Evolutionary conservation across 2,329 filamentous ascomycete genomes (phyloP), one percentile per base, ranked within the genome.

Genomic region (Beauveria pseudobassiana): DNA sequence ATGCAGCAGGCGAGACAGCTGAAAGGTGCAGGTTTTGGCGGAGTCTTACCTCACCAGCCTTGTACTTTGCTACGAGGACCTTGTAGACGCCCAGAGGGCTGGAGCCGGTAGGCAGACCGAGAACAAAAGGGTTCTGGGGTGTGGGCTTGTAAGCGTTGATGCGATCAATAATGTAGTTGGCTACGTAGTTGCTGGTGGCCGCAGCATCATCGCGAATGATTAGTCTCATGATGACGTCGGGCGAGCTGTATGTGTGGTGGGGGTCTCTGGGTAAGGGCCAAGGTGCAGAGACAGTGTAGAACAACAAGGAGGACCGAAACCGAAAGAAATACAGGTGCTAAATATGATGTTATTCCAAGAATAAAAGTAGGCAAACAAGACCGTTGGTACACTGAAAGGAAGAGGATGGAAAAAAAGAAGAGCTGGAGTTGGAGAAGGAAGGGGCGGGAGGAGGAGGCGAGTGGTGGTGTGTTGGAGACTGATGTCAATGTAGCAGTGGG

Each of bases 61-160:
- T 89, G 78, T 87, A 86, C 70, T 82, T 83, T 68, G 83, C 76
- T 54, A 95, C 90, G 28, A 96, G 82, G 67, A 87, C 82, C 72
- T 86, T 85, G 78, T 96, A 96, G 66, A 95, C 86, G 57, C 84
- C 81, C 64, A 92, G 83, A 2, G 91, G 91, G 65, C 88, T 93
- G 69, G 89, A 92, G 59, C 91, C 91, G 1, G 91, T 96, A 10
- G 91, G 91, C 53, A 96, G 80, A 63, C 91, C 91, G 52, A 96
- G 84, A 6, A 95, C 88, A 70, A 96, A 95, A 1, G 90, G 90
- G 67, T 86, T 85, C 65, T 85, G 77, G 53, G 87, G 77, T 5
- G 88, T 89, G 43, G 91, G 90, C 54, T 82, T 82, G 75, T 91
- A 95, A 64, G 84, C 77, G 69, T 88, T 89, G 79, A 95, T 93